Base-by-base conservation (phyloP, 495 filamentous ascomycete species). In the Pyronema domesticum region DNA sequence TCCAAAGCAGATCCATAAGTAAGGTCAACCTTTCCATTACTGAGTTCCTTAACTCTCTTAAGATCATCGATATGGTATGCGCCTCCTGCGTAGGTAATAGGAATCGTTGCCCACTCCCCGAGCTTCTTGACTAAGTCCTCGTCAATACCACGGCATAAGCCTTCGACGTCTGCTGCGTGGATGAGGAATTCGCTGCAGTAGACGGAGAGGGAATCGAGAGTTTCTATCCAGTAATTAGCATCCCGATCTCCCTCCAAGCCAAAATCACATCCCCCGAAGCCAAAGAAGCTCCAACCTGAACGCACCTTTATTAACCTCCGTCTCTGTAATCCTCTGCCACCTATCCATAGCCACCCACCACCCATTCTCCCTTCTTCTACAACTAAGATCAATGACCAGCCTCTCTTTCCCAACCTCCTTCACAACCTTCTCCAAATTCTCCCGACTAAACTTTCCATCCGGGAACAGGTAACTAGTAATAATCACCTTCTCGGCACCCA, bases 301-400 rank as follows among this genome's bases (percentile, higher is more conserved):
- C 73, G 49, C 70, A 85, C 91, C 81, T 72, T 82, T 71, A 62
- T 79, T 86, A 54, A 96, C 79, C 62, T 95, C 89, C 80, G 93
- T 88, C 65, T 94, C 85, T 0, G 91, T 96, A 55, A 96, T 80
- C 3, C 85, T 89, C 71, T 95, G 89, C 91, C 91, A 98, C 68
- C 93, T 89, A 66, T 96, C 82, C 86, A 91, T 98, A 40, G 91
- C 89, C 33, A 98, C 89, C 56, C 86, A 82, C 89, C 91, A 98
- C 52, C 52, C 17, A 10, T 77, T 76, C 14, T 75, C 85, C 54
- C 79, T 77, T 44, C 78, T 71, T 43, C 91, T 78, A 63, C 91
- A 98, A 64, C 85, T 93, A 15, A 98, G 75, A 68, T 98, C 91
- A 65, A 98, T 85, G 55, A 98, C 91, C 47, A 98, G 75, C 68